Percentiles rank a stretch among this genome's conserved stretches.
Conservation (phyloP, 1,284 basidiomycete species). For the Ustilago curta region DNA sequence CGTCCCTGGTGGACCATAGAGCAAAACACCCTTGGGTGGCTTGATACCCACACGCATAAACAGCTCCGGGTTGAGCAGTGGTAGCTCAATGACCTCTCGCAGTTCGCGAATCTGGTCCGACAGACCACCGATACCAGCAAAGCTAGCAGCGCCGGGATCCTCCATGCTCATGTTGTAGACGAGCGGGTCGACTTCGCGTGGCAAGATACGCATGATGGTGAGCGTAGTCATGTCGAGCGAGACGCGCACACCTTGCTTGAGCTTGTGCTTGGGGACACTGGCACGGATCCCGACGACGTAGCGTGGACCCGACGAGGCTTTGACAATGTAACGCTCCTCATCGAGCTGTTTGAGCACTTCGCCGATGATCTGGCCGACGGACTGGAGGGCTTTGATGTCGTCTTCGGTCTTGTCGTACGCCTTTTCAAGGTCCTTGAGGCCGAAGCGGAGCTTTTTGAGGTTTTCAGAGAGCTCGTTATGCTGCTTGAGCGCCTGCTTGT, state of each 20-base stretch:
- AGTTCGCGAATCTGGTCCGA: conserved; percentile 96
- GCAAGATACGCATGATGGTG: conserved; percentile 95
- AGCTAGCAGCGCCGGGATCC: conserved; percentile 93
- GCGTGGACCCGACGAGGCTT: conserved; percentile 96
- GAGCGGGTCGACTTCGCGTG: conserved; percentile 95
- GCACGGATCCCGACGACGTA: conserved; percentile 99
- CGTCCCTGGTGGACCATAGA: conserved; percentile 93
- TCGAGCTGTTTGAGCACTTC: conserved; percentile 99
- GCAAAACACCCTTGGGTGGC: conserved; percentile 90
- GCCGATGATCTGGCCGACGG: conserved; percentile 98
- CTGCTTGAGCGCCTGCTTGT: conserved; percentile 63
- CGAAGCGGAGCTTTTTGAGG: conserved; percentile 65
- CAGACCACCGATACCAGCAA: conserved; percentile 96
- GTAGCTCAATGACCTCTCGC: conserved; percentile 96
- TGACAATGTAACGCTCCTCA: conserved; percentile 98
- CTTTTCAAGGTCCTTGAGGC: conserved; percentile 81
- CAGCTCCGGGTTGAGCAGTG: conserved; percentile 92
- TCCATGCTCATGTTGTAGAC: conserved; percentile 99
- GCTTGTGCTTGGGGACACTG: conserved; percentile 87
- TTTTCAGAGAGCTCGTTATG: conserved; percentile 72
- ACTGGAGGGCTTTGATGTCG: conserved; percentile 98
- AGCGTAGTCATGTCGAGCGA: conserved; percentile 99
- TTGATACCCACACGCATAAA: conserved; percentile 96
- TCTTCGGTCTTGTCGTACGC: conserved; percentile 97
- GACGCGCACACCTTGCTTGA: conserved; percentile 93